Base-by-base conservation (phyloP, 306 rosid genomes). In the Pachyrhizus erosus region DNA sequence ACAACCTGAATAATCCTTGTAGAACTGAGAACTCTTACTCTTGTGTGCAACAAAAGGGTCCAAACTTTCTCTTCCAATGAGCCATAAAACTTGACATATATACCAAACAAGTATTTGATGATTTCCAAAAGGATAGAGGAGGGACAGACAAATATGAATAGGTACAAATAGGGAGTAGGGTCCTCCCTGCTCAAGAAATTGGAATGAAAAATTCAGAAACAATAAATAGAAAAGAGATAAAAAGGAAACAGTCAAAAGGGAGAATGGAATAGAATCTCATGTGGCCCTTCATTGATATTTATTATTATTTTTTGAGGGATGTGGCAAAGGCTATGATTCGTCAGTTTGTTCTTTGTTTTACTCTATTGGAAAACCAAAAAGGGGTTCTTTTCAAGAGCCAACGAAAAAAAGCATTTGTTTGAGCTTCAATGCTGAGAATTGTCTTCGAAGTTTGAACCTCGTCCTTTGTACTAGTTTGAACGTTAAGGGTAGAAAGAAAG, bases 1-100 rank as follows among this genome's bases (percentile, higher is more conserved):
- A 46, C 65, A 80, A 89, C 91, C 92, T 87, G 89, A 82, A 87
- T 79, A 81, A 75, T 84, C 84, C 54, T 77, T 86, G 58, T 46
- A 55, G 84, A 86, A 89, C 55, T 52, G 79, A 79, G 79, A 86
- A 82, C 68, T 77, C 48, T 76, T 23, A 84, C 72, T 58, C 48
- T 72, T 46, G 27, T 40, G 26, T 75, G 34, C 76, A 83, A 70
- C 7, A 75, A 60, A 78, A 83, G 81, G 81, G 76, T 83, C 67
- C 70, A 74, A 72, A 72, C 37, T 73, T 73, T 27, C 17, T 54
- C 69, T 77, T 80, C 77, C 61, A 78, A 84, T 54, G 84, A 76
- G 51, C 29, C 60, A 79, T 49, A 33, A 52, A 61, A 75, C 66
- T 24, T 11, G 77, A 69, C 51, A 39, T 79, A 46, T 78, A 60